Conservation (phyloP, 129 eudicot genomes). For the Daucus carota region DH1_v3.0 NC_030384.2:47904001-47904500, state of each 20-base stretch:
- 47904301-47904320: not conserved
- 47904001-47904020: no score
- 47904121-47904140: no score
- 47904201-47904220: no score
- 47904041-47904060: no score
- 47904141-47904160: no score
- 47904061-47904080: no score
- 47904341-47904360: not conserved
- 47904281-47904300: not conserved
- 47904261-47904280: not conserved
- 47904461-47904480: not conserved
- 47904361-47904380: not conserved
- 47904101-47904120: no score
- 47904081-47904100: no score
- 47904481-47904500: not conserved
- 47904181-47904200: no score
- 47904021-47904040: no score
- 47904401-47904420: not conserved
- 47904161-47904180: no score
- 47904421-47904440: not conserved
- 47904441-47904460: not conserved
- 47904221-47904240: no score
- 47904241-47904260: not conserved
- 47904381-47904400: not conserved
- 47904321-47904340: not conserved